Evolutionary conservation across 495 filamentous ascomycete genomes (phyloP).

Genomic region (Jackrogersella multiformis): DNA sequence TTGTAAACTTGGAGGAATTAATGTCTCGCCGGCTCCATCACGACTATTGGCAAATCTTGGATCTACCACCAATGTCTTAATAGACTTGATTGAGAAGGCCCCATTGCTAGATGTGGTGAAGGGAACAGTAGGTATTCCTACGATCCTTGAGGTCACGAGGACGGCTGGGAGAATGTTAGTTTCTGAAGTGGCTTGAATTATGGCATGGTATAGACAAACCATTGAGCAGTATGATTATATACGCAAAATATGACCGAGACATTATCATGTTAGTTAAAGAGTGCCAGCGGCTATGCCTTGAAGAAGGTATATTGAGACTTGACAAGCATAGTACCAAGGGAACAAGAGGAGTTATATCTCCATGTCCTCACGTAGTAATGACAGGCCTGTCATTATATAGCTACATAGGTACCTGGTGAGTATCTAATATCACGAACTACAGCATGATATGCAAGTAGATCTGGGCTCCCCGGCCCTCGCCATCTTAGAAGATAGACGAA

Average conservation of each 20-base stretch:
- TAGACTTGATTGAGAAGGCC: slow-evolving; percentile 42
- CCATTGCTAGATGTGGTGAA: slow-evolving; percentile 46
- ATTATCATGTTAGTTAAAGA: slow-evolving; percentile 13
- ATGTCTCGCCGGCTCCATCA: slow-evolving; percentile 55
- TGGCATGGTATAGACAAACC: slow-evolving; percentile 25
- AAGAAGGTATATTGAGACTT: background rate
- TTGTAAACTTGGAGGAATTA: slow-evolving; percentile 58
- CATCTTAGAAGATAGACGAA: slow-evolving; percentile 21
- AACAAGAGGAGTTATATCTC: background rate
- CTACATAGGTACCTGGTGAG: too few relatives aligned
- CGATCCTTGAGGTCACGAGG: slow-evolving; percentile 31
- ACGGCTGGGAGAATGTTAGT: slow-evolving; percentile 18
- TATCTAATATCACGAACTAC: background rate
- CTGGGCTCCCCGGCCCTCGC: slow-evolving; percentile 3
- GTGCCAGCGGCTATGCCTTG: background rate
- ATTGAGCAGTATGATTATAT: slow-evolving; percentile 16
- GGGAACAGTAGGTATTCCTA: slow-evolving; percentile 51
- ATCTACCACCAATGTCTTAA: slow-evolving; percentile 55
- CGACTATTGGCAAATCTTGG: slow-evolving; percentile 48
- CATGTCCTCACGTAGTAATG: background rate
- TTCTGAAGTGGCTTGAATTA: background rate
- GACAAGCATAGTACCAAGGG: slow-evolving; percentile 3
- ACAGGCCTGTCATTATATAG: slow-evolving; percentile 15
- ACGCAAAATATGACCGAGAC: slow-evolving; percentile 5
- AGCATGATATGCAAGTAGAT: slow-evolving; percentile 13